These are phyloP conservation scores for Neoboletus magnificus DNA, from an alignment of 768 basidiomycete genomes.

Conservation along the genomic window DNA sequence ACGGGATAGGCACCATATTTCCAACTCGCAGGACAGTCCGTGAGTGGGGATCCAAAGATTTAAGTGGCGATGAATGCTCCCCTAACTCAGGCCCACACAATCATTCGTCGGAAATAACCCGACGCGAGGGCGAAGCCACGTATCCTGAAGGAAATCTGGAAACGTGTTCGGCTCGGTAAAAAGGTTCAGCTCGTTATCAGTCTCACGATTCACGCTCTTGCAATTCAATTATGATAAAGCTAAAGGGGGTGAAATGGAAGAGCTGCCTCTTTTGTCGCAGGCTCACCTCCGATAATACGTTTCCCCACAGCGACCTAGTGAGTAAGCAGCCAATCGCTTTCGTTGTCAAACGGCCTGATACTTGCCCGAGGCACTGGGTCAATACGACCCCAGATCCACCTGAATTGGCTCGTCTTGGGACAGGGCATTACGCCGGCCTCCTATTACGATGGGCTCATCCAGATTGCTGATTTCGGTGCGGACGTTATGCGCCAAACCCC, in stretches of 20 bases:
- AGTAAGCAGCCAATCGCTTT: not conserved
- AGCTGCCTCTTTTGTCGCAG: not conserved
- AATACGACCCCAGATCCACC: constrained; percentile 3
- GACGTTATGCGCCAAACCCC: not conserved
- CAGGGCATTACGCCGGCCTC: not conserved
- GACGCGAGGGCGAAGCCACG: not conserved
- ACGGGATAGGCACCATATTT: constrained; percentile 1
- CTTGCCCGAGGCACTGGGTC: not conserved
- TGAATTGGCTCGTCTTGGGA: not conserved
- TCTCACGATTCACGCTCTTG: not conserved
- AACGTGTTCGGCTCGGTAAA: not conserved
- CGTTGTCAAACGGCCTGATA: not conserved
- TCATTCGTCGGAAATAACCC: not conserved
- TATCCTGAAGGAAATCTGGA: not conserved
- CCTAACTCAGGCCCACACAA: not conserved
- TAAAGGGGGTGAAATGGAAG: constrained; percentile 7
- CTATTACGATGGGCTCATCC: not conserved
- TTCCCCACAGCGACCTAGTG: not conserved
- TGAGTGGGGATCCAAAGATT: not conserved
- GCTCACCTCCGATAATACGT: not conserved
- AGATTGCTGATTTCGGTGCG: not conserved
- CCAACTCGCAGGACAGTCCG: not conserved
- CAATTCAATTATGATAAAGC: constrained; percentile 2
- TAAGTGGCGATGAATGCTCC: not conserved
- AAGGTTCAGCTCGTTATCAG: not conserved